Base-by-base conservation (phyloP, 1,139 yeast species). In the Debaryomyces fabryi region DNA sequence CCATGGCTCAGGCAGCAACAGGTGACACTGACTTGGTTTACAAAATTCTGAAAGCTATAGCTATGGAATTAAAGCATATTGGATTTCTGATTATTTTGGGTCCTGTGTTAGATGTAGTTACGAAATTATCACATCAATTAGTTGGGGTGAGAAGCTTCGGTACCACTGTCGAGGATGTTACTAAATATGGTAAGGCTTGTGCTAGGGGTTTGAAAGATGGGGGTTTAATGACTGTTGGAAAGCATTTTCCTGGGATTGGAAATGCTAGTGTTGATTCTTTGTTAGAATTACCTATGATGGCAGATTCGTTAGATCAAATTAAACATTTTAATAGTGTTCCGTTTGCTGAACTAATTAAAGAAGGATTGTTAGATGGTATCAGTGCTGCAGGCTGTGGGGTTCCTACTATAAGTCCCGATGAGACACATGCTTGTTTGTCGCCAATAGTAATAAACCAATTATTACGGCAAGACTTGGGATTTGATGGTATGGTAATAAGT, bases 181-280 rank as follows among this genome's bases (percentile, higher is more conserved):
- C 75, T 16, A 76, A 73, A 53, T 83, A 74, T 58, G 86, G 86
- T 1, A 62, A 69, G 38, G 82, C 83, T 3, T 78, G 80, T 55
- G 79, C 84, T 13, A 71, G 67, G 49, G 89, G 88, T 0, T 70
- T 81, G 42, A 70, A 73, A 49, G 80, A 72, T 43, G 86, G 85
- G 3, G 86, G 87, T 1, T 60, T 83, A 16, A 65, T 79, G 36
- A 74, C 83, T 1, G 78, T 83, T 51, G 87, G 85, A 0, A 82
- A 83, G 56, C 88, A 83, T 62, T 84, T 83, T 57, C 88, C 88
- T 0, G 88, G 88, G 1, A 82, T 82, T 46, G 88, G 88, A 3
- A 78, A 78, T 53, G 85, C 86, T 0, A 72, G 78, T 18, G 84
- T 83, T 3, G 86, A 83, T 57, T 74, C 82, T 1, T 64, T 82